Conservation (phyloP, 805 yeast species). For the Brettanomyces custersianus region DNA sequence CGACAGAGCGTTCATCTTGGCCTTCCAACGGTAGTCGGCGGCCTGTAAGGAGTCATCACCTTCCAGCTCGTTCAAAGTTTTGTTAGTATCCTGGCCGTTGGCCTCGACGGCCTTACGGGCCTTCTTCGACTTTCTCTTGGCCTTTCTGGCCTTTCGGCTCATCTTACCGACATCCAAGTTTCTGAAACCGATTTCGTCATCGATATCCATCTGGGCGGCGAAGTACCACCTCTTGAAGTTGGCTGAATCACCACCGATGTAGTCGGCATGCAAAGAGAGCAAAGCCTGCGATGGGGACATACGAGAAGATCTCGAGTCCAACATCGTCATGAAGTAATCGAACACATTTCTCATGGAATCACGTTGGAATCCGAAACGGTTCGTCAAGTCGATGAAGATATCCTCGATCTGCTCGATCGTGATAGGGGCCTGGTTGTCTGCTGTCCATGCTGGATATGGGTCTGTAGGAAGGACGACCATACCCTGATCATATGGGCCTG, state of each 20-base stretch:
- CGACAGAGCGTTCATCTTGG: slow-evolving; percentile 60
- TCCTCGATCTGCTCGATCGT: slow-evolving; percentile 81
- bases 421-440: slow-evolving; percentile 86
- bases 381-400: slow-evolving; percentile 72
- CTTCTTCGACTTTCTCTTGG: slow-evolving; percentile 72
- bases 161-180: slow-evolving; percentile 72
- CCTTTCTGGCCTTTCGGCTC: slow-evolving; percentile 72
- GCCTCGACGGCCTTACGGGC: slow-evolving; percentile 63
- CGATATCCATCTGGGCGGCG: slow-evolving; percentile 82
- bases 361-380: slow-evolving; percentile 84
- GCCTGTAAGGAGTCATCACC: slow-evolving; percentile 84
- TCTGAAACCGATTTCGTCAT: slow-evolving; percentile 75
- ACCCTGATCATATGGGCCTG: slow-evolving; percentile 32
- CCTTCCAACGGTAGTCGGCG: slow-evolving; percentile 76
- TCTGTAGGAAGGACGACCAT: slow-evolving; percentile 70
- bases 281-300: slow-evolving; percentile 87
- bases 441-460: slow-evolving; percentile 99
- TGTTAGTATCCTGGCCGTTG: slow-evolving; percentile 53
- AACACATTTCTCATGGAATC: slow-evolving; percentile 89
- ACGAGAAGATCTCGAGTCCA: slow-evolving; percentile 79
- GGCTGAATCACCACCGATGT: slow-evolving; percentile 81
- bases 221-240: slow-evolving; percentile 84
- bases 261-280: slow-evolving; percentile 75
- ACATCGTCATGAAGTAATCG: slow-evolving; percentile 76
- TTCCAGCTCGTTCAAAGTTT: slow-evolving; percentile 53